A percentile compares a stretch with the other conserved stretches of the same genome.
Conservation (phyloP, 1,284 basidiomycete species). For the Trichosporon coremiiforme region DNA sequence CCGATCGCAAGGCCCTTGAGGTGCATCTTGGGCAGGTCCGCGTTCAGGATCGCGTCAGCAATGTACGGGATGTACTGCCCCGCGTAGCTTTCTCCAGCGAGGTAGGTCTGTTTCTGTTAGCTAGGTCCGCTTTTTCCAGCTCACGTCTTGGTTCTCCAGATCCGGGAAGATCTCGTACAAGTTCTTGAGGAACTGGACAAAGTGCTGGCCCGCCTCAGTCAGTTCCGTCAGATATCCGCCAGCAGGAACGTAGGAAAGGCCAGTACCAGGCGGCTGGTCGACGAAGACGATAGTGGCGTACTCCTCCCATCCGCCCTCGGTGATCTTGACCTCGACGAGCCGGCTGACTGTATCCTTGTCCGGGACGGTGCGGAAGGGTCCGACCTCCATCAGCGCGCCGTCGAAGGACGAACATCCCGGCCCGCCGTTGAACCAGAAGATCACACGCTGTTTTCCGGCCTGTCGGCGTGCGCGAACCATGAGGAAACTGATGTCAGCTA, state of each 20-base stretch:
- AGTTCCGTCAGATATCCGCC: constrained; percentile 81
- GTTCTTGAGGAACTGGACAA: constrained; percentile 80
- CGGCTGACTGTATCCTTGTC: constrained; percentile 55
- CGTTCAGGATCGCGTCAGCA: constrained; percentile 76
- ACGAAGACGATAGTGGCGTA: constrained; percentile 97
- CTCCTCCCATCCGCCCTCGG: constrained; percentile 96
- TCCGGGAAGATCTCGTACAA: constrained; percentile 93
- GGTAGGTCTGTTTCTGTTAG: constrained; percentile 70
- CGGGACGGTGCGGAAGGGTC: constrained; percentile 75
- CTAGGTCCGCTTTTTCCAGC: constrained; percentile 49
- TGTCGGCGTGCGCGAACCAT: constrained; percentile 82
- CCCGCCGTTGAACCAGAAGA: constrained; percentile 98
- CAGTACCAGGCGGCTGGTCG: constrained; percentile 95
- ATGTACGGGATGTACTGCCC: constrained; percentile 99
- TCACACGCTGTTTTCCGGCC: constrained; percentile 82
- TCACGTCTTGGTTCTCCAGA: constrained; percentile 75
- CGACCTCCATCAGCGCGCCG: constrained; percentile 96
- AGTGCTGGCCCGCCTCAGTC: constrained; percentile 73
- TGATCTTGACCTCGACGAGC: constrained; percentile 72
- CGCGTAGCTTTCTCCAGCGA: constrained; percentile 93
- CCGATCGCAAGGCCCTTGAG: constrained; percentile 87
- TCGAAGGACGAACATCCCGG: constrained; percentile 97
- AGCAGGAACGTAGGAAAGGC: constrained; percentile 85
- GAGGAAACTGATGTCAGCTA: constrained; percentile 65
- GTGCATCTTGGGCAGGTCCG: constrained; percentile 60